Base-by-base conservation (phyloP, 441 rosid genomes). In the Cnidoscolus chayamansa region DNA sequence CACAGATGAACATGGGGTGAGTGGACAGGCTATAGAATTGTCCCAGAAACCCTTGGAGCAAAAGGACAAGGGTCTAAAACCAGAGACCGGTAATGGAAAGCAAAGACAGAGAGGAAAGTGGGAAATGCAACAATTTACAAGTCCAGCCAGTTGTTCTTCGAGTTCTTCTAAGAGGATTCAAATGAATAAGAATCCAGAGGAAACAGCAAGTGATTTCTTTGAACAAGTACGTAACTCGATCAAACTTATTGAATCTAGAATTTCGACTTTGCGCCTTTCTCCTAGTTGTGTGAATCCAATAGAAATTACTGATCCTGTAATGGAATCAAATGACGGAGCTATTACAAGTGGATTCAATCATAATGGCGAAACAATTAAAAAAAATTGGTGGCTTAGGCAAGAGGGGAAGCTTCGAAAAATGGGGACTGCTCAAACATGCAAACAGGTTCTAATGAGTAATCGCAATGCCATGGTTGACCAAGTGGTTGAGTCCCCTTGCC, bases 241-340 rank as follows among this genome's bases (percentile, higher is more conserved):
- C 30, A 60, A 80, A 76, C 64, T 72, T 35, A 78, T 86, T 53
- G 86, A 84, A 43, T 77, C 79, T 43, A 81, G 78, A 53, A 85
- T 86, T 58, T 74, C 77, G 15, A 76, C 84, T 72, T 77, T 79
- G 72, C 79, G 76, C 15, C 70, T 82, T 66, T 70, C 68, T 77
- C 76, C 86, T 25, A 49, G 65, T 45, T 59, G 72, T n/a, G 59
- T 50, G 9, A 49, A 62, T 35, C 72, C 54, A 19, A 25, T 1
- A 16, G n/a, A 31, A 66, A 48, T 16, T 31, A n/a, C 45, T 10
- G 8, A 7, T 67, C 30, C 31, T 10, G 16, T 30, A 59, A 4
- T 30, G 7, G 31, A 32, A 10, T 35, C 57, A 30, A 65, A 65
- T 47, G 37, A 13, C 12, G 68, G 10, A 65, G 10, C 11, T 4